Evolutionary conservation across 306 rosid species (phyloP), one percentile per base, ranked within the genome.

Genomic region (Prunus fruticosa): DNA sequence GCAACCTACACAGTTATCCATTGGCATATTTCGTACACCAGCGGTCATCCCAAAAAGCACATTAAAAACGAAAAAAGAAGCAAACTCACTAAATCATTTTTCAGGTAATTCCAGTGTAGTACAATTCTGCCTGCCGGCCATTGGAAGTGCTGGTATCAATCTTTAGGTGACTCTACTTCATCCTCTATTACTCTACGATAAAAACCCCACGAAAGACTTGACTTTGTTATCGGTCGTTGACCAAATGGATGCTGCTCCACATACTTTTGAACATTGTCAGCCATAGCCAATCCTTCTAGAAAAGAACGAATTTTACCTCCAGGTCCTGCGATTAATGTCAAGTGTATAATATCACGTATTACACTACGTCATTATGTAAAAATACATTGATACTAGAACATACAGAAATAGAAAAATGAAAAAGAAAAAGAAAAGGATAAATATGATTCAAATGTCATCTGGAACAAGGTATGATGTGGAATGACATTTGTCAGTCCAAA

Each of bases 261-360:
- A 1, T 87, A 89, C 13, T 83, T 80, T 77, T 87, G 96, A 69
- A 88, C 89, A 64, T 88, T 83, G 50, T 89, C 88, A 6, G 96
- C 93, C 84, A 15, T 13, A 34, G 91, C 86, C 73, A 95, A 49
- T 57, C 87, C 80, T 83, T 84, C 92, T 62, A 95, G 77, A 67
- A 88, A 95, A 64, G 72, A 72, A 53, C 92, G 87, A 83, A 95
- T 87, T 81, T 84, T 86, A 19, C 99, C 98, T 46, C 83, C 89
- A 43, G 83, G 90, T 73, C 97, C 99, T 92, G 90, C 16, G 25
- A 71, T 46, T 60, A 84, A 72, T 25, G 53, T 23, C 51, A 6
- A 64, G 49, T 50, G 25, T 41, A 8, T 11, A 71, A 23, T 28
- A 62, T 1, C 25, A 8, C 64, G 20, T 18, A 9, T 4, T 3